Evolutionary conservation across 73 alveolate species (phyloP), one percentile per base, ranked within the genome.

Genomic region (Durusdinium trenchii): DNA sequence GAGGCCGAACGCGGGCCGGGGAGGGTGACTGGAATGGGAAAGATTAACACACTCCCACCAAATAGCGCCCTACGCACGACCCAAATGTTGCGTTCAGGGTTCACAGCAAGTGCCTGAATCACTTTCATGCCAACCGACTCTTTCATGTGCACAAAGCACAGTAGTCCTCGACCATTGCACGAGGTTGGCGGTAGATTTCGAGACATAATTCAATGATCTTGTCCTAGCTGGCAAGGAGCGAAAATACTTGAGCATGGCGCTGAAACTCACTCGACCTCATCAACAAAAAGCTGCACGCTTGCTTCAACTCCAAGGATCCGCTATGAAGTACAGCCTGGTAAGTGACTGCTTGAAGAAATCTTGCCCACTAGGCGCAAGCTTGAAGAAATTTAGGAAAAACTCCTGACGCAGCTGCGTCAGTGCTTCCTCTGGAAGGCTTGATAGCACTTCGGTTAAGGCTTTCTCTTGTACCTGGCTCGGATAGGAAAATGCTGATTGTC

Each of bases 311-410:
- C 94, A 28, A 51, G 94, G 57, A 43, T 43, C 83, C 20, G 99
- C 99, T 45, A 94, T 94, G 99, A 75, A 94, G 86, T 94, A 78
- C 47, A 94, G 93, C n/a, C 91, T 51, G n/a, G 99, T 94, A 35
- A 61, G 75, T 42, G 99, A 94, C 51, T 94, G 99, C 84, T 94
- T 94, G 69, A 94, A 94, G 67, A 76, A 94, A 67, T 94, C 99
- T 51, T 81, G 90, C 47, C 99, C 99, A 1, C 84, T 61, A 2
- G 99, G 99, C 12, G 99, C 99, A 38, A 78, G 45, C 43, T 47
- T 75, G 83, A 94, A 94, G 99, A 94, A 94, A 76, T 91, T 52
- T 78, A 91, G 48, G 76, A 91, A 91, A 50, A 91, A 91, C 18
- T 91, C 98, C 61, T 91, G 98, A 43, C 98, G 98, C 69, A 91